Conservation (phyloP, 495 filamentous ascomycete genomes). For the Talaromyces thailandensis region DNA sequence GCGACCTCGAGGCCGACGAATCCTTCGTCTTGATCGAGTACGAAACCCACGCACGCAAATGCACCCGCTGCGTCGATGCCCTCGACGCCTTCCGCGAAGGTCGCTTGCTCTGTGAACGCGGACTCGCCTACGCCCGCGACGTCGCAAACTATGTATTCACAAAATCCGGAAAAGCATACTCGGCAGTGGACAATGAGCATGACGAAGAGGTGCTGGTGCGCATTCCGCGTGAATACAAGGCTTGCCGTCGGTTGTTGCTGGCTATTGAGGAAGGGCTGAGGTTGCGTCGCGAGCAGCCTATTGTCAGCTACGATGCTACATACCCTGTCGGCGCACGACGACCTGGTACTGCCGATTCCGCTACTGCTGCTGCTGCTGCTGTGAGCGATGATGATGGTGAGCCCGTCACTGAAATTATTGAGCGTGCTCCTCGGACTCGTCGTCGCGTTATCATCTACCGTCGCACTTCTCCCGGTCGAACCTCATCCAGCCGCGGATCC, state of each 20-base stretch:
- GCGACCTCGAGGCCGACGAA: conserved; percentile 21
- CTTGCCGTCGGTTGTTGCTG: conserved; percentile 33
- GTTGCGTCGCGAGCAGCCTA: conserved; percentile 17
- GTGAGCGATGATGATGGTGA: background rate
- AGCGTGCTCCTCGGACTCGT: conserved; percentile 25
- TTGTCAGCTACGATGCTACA: conserved; percentile 34
- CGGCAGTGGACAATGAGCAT: conserved; percentile 35
- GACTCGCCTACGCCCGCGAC: conserved; percentile 34
- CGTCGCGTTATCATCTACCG: conserved; percentile 31
- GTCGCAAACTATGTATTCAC: conserved; percentile 43
- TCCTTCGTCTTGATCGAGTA: conserved; percentile 21
- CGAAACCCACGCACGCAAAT: conserved; percentile 27
- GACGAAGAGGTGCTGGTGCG: conserved; percentile 37
- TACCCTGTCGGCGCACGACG: conserved; percentile 28
- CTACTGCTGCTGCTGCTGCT: background rate
- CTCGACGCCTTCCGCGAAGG: conserved; percentile 25
- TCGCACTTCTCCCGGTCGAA: conserved; percentile 29
- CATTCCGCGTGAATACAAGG: conserved; percentile 31
- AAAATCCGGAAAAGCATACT: conserved; percentile 37
- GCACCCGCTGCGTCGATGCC: conserved; percentile 30
- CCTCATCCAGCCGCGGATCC: conserved; percentile 24
- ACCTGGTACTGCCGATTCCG: background rate
- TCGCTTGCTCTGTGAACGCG: conserved; percentile 37
- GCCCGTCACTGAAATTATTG: conserved; percentile 25
- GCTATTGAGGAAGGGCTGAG: conserved; percentile 39